Percentiles rank a stretch among this genome's conserved stretches.
Evolutionary conservation across 192 early-diverging fungal genomes (phyloP).

Genomic region (Phlyctochytrium bullatum): DNA sequence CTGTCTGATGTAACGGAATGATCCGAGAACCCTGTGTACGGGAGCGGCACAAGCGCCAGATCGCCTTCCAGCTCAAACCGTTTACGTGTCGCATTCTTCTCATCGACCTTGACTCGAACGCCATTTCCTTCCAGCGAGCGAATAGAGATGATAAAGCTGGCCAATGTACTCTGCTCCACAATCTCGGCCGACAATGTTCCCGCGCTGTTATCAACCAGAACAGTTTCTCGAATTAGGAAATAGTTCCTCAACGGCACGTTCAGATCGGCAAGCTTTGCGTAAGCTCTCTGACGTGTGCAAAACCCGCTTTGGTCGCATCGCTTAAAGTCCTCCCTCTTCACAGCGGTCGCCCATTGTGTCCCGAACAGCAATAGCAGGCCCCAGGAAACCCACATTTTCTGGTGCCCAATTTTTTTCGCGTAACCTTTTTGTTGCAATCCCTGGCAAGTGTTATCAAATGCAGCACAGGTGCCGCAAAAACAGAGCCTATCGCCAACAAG

Average conservation of each 20-base stretch:
- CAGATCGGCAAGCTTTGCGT: constrained; percentile 63
- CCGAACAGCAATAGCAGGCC: too few relatives aligned
- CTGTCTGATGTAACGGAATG: constrained; percentile 55
- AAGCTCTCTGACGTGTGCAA: constrained; percentile 83
- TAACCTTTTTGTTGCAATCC: too few relatives aligned
- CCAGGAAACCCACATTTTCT: too few relatives aligned
- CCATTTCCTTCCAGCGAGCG: constrained; percentile 12
- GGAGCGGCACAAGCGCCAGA: constrained; percentile 3
- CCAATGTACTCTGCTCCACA: constrained; percentile 43
- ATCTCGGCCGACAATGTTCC: constrained; percentile 58
- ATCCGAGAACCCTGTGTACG: background rate
- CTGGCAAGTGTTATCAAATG: too few relatives aligned
- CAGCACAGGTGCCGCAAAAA: background rate
- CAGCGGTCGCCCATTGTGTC: too few relatives aligned
- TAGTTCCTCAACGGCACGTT: constrained; percentile 46
- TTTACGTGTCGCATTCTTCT: constrained; percentile 4
- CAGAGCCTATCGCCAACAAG: background rate
- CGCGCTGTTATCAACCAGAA: constrained; percentile 45
- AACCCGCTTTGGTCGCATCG: constrained; percentile 83
- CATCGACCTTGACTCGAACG: constrained; percentile 26
- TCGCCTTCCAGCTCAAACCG: constrained; percentile 6
- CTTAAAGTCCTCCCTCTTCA: constrained; percentile 67
- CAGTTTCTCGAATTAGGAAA: constrained; percentile 54
- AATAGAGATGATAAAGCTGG: constrained; percentile 20
- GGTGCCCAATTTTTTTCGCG: too few relatives aligned